phyloP scores from a whole-genome alignment of 2,329 filamentous ascomycete species.

The Fonsecaea monophora region DNA sequence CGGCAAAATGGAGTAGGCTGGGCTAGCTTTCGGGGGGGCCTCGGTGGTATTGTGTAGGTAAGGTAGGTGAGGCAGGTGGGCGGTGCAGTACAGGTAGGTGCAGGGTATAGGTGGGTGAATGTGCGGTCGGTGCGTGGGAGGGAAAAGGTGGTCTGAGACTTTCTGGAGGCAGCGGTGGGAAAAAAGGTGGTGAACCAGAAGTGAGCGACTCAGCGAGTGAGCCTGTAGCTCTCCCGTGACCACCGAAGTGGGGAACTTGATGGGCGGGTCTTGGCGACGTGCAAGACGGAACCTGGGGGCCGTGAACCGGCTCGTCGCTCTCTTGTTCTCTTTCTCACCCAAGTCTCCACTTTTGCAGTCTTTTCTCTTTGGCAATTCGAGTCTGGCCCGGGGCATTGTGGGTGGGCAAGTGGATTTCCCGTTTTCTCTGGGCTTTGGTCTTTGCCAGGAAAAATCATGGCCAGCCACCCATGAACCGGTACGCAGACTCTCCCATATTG shows the following conservation, averaged over 20 bases:
- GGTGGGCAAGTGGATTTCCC: slow-evolving; percentile 1
- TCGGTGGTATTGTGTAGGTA: neutral
- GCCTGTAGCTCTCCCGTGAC: slow-evolving; percentile 7
- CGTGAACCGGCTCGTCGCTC: neutral
- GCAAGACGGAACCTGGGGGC: slow-evolving; percentile 1
- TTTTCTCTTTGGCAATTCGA: neutral
- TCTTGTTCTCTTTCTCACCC: neutral
- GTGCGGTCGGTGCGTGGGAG: neutral
- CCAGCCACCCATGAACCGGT: slow-evolving; percentile 9
- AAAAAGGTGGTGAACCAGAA: neutral
- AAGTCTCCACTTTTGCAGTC: slow-evolving; percentile 5
- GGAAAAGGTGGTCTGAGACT: slow-evolving; percentile 20
- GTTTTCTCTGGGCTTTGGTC: slow-evolving; percentile 1
- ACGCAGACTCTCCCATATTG: neutral
- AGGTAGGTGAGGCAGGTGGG: neutral
- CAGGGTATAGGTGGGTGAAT: neutral
- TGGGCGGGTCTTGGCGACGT: slow-evolving; percentile 10
- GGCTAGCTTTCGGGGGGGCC: no score
- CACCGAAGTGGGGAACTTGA: slow-evolving; percentile 7
- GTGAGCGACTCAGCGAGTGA: slow-evolving; percentile 2
- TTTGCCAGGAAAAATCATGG: slow-evolving; percentile 16
- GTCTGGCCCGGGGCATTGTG: slow-evolving; percentile 1
- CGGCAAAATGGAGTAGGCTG: slow-evolving; percentile 17
- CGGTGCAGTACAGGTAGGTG: neutral
- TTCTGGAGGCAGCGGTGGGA: slow-evolving; percentile 7